A percentile compares a stretch with the other conserved stretches of the same genome.
Conservation (phyloP, 257 asterid species). For the Solanum acaule region DNA sequence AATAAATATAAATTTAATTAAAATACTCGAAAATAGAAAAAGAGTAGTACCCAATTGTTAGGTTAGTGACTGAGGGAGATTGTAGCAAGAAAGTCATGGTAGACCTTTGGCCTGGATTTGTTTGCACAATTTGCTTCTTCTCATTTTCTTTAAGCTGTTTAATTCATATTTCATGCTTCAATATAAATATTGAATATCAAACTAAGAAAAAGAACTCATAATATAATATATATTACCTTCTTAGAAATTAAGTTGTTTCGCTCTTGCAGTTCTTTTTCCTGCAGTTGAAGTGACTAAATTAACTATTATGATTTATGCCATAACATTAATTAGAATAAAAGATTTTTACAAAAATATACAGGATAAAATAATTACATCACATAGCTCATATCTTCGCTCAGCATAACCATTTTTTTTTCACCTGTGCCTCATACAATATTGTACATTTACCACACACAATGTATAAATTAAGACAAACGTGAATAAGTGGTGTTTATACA, state of each 20-base stretch:
- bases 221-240: slow-evolving; percentile 27
- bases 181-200: too few relatives aligned
- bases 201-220: too few relatives aligned
- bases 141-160: not conserved
- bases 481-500: not conserved
- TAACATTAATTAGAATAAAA: not conserved
- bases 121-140: not conserved
- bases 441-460: not conserved
- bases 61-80: slow-evolving; percentile 6
- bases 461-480: not conserved
- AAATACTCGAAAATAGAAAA: not conserved
- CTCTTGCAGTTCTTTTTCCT: slow-evolving; percentile 58
- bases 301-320: not conserved
- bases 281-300: not conserved
- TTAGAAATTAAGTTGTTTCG: slow-evolving; percentile 38
- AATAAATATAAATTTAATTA: not conserved
- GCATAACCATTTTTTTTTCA: not conserved
- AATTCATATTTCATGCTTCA: not conserved
- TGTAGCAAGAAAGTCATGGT: not conserved
- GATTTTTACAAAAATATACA: too few relatives aligned
- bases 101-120: slow-evolving; percentile 5
- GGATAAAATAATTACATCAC: not conserved
- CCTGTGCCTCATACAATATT: not conserved
- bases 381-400: not conserved
- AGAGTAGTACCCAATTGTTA: slow-evolving; percentile 27